These are phyloP conservation scores for Orbilia brochopaga DNA, from an alignment of 2,329 filamentous ascomycete species.

Conservation along the genomic window DNA sequence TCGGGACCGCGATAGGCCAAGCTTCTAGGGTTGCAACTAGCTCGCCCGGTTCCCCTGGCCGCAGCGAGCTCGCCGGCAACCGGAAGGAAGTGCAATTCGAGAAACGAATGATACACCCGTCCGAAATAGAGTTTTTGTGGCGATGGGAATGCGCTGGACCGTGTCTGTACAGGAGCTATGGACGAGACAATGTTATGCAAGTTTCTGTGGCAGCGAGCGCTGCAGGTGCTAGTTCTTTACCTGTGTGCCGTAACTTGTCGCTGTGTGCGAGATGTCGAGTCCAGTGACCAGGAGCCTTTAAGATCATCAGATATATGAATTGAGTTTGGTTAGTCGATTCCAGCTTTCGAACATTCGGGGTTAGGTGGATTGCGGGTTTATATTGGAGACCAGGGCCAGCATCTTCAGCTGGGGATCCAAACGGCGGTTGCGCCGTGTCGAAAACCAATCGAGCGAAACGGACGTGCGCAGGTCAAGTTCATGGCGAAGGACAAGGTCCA, in stretches of 20 bases:
- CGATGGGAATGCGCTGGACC: too few species aligned
- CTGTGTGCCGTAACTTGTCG: background rate
- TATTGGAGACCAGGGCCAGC: constrained; percentile 37
- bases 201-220: too few species aligned
- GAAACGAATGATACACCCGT: too few species aligned
- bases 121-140: too few species aligned
- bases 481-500: constrained; percentile 19
- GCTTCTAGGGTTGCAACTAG: constrained; percentile 21
- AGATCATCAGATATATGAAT: constrained; percentile 48
- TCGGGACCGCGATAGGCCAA: constrained; percentile 21
- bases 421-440: constrained; percentile 34
- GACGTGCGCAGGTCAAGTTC: constrained; percentile 16
- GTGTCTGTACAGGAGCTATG: too few species aligned
- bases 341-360: background rate
- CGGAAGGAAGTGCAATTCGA: constrained; percentile 3
- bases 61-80: background rate
- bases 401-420: constrained; percentile 34
- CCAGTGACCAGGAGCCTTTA: constrained; percentile 43
- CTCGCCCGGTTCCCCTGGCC: constrained; percentile 12
- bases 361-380: constrained; percentile 49
- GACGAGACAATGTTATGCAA: too few species aligned
- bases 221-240: too few species aligned
- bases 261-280: constrained; percentile 32
- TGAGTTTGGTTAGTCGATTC: constrained; percentile 21
- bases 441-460: constrained; percentile 8